These are phyloP conservation scores for Psilocybe sp. DNA, from an alignment of 768 basidiomycete genomes.

Conservation along the genomic window DNA sequence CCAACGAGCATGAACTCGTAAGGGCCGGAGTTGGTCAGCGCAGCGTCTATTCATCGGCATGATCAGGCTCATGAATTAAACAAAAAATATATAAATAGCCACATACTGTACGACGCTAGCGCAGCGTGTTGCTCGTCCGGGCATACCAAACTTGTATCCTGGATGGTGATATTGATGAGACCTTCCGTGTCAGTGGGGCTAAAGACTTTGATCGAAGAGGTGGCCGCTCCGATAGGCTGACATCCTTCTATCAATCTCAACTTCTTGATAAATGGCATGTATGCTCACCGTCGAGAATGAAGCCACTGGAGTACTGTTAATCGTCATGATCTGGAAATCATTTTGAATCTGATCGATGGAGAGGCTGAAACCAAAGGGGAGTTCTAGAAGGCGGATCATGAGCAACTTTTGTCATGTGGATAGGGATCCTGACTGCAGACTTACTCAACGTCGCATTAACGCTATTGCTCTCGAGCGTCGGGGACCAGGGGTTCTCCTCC, in stretches of 20 bases:
- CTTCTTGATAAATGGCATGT: too few relatives aligned
- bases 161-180: constrained; percentile 61
- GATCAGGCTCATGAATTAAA: not conserved
- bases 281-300: constrained; percentile 56
- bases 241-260: not conserved
- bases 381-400: constrained; percentile 30
- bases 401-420: not conserved
- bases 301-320: constrained; percentile 49
- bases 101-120: constrained; percentile 58
- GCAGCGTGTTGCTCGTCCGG: constrained; percentile 44
- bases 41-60: constrained; percentile 36
- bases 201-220: constrained; percentile 53
- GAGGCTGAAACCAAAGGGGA: constrained; percentile 71
- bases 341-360: constrained; percentile 62
- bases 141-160: constrained; percentile 47
- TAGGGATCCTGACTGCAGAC: constrained; percentile 11
- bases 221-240: constrained; percentile 62
- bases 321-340: constrained; percentile 54
- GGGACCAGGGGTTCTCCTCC: constrained; percentile 51
- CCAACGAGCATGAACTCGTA: constrained; percentile 59
- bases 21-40: constrained; percentile 48
- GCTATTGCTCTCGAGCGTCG: constrained; percentile 51
- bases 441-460: constrained; percentile 57
- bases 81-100: not conserved
- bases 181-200: constrained; percentile 57